A percentile compares a stretch with the other conserved stretches of the same genome.
Evolutionary conservation across 768 basidiomycete species (phyloP).

Genomic region (Brasilioporus rufonigricans): DNA sequence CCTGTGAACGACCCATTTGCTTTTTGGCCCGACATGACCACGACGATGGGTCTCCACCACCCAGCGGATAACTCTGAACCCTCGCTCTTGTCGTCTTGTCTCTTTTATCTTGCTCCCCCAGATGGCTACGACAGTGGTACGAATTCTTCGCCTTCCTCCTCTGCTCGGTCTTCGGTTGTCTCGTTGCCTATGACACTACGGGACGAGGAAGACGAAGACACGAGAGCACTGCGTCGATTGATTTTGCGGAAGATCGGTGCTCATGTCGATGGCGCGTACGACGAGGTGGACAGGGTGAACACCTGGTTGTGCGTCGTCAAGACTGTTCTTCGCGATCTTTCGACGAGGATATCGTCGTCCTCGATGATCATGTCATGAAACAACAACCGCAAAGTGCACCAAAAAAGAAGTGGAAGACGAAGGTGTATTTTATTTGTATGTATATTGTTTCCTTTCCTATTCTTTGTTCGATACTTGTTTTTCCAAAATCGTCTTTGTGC

Average conservation of each 20-base stretch:
- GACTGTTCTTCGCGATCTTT: conserved; percentile 58
- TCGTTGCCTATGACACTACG: conserved; percentile 51
- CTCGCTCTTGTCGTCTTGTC: conserved; percentile 3
- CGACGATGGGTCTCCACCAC: not conserved
- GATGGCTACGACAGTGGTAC: conserved; percentile 9
- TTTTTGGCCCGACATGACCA: conserved; percentile 12
- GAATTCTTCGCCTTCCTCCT: conserved; percentile 21
- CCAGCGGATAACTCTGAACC: not conserved
- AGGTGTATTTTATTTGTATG: conserved; percentile 35
- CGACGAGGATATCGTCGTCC: conserved; percentile 19
- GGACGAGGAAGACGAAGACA: conserved; percentile 63
- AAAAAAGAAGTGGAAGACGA: conserved; percentile 4
- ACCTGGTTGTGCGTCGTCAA: conserved; percentile 65
- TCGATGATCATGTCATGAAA: conserved; percentile 12
- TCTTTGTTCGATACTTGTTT: conserved; percentile 9
- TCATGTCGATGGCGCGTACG: conserved; percentile 51
- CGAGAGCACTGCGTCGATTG: conserved; percentile 58
- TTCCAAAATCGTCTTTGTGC: not conserved
- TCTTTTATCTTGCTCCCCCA: conserved; percentile 24
- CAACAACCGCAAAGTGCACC: not conserved
- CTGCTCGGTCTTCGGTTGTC: conserved; percentile 36
- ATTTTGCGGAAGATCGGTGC: conserved; percentile 65
- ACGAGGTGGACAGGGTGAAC: conserved; percentile 59
- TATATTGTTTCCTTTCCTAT: conserved; percentile 21
- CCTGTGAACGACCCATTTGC: conserved; percentile 21